Evolutionary conservation across 2,329 filamentous ascomycete species (phyloP).

Genomic region (Canariomyces notabilis): DNA sequence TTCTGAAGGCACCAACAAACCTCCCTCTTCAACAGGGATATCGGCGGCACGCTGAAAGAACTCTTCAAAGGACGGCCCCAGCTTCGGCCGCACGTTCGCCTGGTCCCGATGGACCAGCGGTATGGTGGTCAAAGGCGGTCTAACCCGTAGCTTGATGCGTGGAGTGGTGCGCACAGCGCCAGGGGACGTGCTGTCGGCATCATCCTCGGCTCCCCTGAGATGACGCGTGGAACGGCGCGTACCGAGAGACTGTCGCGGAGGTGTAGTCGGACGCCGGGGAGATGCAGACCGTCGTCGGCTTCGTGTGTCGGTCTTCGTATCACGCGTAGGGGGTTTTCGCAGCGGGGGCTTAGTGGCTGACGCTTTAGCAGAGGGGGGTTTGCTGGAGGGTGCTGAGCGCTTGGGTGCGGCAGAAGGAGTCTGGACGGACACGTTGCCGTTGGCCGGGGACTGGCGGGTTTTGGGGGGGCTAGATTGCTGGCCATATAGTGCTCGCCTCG

Average conservation of each 20-base stretch:
- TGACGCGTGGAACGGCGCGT: constrained; percentile 41
- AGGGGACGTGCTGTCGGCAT: constrained; percentile 20
- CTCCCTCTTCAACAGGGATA: constrained; percentile 54
- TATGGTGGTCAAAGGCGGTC: constrained; percentile 39
- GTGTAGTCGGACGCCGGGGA: constrained; percentile 32
- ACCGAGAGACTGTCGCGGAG: constrained; percentile 38
- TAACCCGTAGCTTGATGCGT: constrained; percentile 47
- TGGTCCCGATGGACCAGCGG: constrained; percentile 58
- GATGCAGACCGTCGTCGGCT: constrained; percentile 39
- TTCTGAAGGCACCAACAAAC: constrained; percentile 46
- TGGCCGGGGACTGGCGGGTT: constrained; percentile 26
- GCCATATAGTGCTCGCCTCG: constrained; percentile 40
- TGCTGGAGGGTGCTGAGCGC: constrained; percentile 30
- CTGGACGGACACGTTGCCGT: constrained; percentile 25
- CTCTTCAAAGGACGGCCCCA: constrained; percentile 52
- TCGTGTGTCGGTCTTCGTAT: constrained; percentile 27
- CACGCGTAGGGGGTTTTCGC: constrained; percentile 18
- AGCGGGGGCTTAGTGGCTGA: constrained; percentile 15
- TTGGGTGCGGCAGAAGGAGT: constrained; percentile 26
- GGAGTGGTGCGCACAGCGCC: constrained; percentile 32
- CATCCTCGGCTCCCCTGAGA: constrained; percentile 28
- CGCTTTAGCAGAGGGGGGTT: constrained; percentile 25
- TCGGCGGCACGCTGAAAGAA: constrained; percentile 48
- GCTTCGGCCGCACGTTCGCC: constrained; percentile 47
- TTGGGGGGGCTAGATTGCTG: constrained; percentile 33